Percentiles rank a stretch among this genome's conserved stretches.
Conservation (phyloP, 129 eudicot genomes). For the Smallanthus sonchifolius region DNA sequence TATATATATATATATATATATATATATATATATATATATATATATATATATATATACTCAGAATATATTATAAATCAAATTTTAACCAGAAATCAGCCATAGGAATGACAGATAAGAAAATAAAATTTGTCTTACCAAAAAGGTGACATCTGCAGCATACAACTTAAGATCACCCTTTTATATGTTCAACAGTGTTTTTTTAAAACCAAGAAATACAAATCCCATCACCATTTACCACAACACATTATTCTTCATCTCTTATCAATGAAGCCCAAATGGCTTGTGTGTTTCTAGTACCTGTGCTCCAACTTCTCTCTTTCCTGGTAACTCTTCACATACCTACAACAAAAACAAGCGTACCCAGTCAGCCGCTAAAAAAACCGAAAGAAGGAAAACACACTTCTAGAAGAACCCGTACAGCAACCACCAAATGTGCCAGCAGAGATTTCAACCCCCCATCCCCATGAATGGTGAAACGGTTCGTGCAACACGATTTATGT, state of each 20-base stretch:
- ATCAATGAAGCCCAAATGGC: neutral
- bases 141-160: conserved; percentile 12
- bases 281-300: conserved; percentile 17
- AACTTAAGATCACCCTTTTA: conserved; percentile 1
- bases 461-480: neutral
- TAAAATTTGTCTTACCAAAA: neutral
- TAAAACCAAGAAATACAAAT: conserved; percentile 6
- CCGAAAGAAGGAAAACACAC: neutral
- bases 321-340: conserved; percentile 36
- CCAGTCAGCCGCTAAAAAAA: neutral
- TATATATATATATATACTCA: neutral
- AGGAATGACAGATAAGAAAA: neutral
- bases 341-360: conserved; percentile 10
- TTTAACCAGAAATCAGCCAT: neutral
- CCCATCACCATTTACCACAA: conserved; percentile 13
- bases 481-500: too few species aligned
- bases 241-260: conserved; percentile 20
- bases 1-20: too few species aligned
- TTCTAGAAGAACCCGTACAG: neutral
- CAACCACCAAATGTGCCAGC: neutral
- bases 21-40: too few species aligned
- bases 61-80: neutral
- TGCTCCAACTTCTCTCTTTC: conserved; percentile 36
- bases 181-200: neutral
- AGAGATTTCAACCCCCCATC: neutral